Conservation (phyloP, 495 filamentous ascomycete genomes). For the Penicillium flavigenum region DNA sequence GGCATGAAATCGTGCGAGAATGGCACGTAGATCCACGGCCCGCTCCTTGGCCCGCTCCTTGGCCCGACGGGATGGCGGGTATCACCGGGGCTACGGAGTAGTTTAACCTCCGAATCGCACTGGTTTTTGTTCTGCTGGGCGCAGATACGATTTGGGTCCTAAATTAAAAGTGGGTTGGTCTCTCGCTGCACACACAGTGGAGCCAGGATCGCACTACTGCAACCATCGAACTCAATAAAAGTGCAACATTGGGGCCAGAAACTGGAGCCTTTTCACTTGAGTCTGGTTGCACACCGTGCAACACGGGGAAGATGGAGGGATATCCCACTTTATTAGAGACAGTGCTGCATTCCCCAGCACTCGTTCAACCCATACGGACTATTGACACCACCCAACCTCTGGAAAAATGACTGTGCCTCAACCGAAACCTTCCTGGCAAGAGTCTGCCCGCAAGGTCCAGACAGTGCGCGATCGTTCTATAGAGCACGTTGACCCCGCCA, state of each 20-base stretch:
- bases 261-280: not conserved
- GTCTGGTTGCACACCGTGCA: not conserved
- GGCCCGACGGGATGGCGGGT: not conserved
- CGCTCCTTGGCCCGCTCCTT: not conserved
- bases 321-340: not conserved
- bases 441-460: conserved; percentile 4
- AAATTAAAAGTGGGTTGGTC: too few relatives aligned
- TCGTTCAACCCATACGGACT: not conserved
- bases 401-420: conserved; percentile 1
- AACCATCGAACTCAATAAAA: not conserved
- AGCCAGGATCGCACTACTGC: not conserved
- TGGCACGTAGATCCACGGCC: not conserved
- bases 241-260: not conserved
- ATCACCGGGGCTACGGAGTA: not conserved
- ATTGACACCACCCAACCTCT: not conserved
- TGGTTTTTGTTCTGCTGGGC: not conserved
- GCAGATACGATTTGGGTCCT: too few relatives aligned
- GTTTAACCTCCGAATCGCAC: too few relatives aligned
- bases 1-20: not conserved
- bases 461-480: conserved; percentile 1
- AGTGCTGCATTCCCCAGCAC: not conserved
- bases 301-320: not conserved
- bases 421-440: conserved; percentile 1
- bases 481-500: not conserved
- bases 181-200: too few relatives aligned